Base-by-base conservation (phyloP, 2,329 filamentous ascomycete genomes). In the Fusarium sp. region DNA sequence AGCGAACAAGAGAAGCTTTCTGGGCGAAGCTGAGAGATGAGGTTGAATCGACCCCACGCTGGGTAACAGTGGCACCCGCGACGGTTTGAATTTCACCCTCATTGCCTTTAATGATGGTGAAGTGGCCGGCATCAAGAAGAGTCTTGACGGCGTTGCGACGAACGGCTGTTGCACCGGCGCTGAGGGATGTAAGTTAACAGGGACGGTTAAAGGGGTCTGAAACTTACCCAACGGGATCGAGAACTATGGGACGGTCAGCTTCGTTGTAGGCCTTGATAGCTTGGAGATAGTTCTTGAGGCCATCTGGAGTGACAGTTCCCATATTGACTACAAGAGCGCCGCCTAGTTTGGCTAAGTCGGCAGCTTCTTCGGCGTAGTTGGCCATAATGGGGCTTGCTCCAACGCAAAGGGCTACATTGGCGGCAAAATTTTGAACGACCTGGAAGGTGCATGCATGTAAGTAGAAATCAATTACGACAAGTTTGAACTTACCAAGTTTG, bases 331-430 rank as follows among this genome's bases (percentile, higher is more conserved):
- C 92, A 2, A 98, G 87, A 1, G 91, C 89, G 14, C 93, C 94
- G 40, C 91, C 90, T 1, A 97, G 86, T 30, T 85, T 86, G 15
- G 92, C 90, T n/a, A 98, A 86, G 76, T 98, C 95, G 10, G 82
- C 79, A 0, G 94, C 94, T 84, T 98, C 95, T 53, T 90, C 88
- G 27, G 90, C 92, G 75, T 95, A 92, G 79, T 93, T 95, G 10
- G 94, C 91, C 95, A 98, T 98, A 80, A 98, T 98, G 42, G 95
- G 95, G 22, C 92, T 96, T 15, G 92, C 92, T 38, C 95, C 95
- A 55, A 97, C 86, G 34, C 91, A 89, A 18, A 98, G 86, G 42
- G 93, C 94, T 5, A 98, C 91, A 77, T 97, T 98, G 55, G 96
- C 95, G 18, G 95, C 93, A 76, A 98, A 92, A 81, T 98, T 97